Evolutionary conservation across 2,329 filamentous ascomycete genomes (phyloP), one percentile per base, ranked within the genome.

Genomic region (Akanthomyces dipterigenus): DNA sequence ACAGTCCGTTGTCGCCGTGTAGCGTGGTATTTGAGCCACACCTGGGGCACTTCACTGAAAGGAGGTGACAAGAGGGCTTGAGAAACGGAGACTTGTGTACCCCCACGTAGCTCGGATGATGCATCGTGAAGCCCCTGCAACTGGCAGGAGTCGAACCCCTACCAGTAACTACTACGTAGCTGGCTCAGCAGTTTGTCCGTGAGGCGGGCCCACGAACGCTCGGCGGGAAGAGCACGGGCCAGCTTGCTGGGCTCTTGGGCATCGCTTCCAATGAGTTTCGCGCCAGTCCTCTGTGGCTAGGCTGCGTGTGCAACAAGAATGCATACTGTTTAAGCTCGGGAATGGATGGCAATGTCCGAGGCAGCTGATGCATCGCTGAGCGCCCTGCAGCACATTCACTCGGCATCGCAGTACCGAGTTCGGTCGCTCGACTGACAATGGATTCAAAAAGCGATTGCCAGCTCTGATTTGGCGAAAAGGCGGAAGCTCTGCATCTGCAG

Each of bases 11-110:
- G 38, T 61, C 42, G 58, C 42, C 40, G 31, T 48, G 42, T 26
- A 55, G 58, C 42, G 58, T 61, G 38, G 50, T 61, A 61, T 54
- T 45, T 36, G 45, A 40, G 46, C 55, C 55, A 59, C 45, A 49
- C 36, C 46, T 45, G 16, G 16, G 11, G 11, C 28, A 46, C 7
- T 46, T 5, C 28, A 46, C 7, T 46, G 28, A 48, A 12, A 18
- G 40, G 45, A 24, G 45, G 31, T 26, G 28, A 50, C 22, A 36
- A 45, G 51, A 55, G 53, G 18, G 31, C 46, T 46, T 18, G 45
- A 12, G 55, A 42, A 42, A 49, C 31, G 8, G 43, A 31, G 45
- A 49, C 43, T 22, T 24, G 54, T 24, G 20, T n/a, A 16, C 36
- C 46, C 38, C 48, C 46, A 40, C 56, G 46, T 34, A 36, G 34